Base-by-base conservation (phyloP, 805 yeast species). In the Zygoascus tannicola region DNA sequence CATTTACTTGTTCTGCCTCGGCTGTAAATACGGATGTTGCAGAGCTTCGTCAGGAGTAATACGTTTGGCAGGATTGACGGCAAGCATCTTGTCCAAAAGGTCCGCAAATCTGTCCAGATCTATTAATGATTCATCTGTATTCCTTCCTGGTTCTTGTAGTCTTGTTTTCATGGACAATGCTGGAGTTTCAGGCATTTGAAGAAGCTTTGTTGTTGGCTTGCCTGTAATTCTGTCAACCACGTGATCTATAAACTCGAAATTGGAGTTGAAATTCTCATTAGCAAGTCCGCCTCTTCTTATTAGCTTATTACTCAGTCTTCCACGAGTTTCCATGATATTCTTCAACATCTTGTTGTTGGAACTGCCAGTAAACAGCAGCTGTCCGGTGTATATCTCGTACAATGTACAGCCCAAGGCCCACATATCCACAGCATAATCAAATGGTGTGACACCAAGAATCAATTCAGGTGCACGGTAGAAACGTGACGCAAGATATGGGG, bases 351-450 rank as follows among this genome's bases (percentile, higher is more conserved):
- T 92, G 47, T 87, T 94, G 63, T 87, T 90, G 35, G 90, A 80
- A 14, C 83, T 77, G 35, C 96, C 97, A 12, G 95, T 88, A 60
- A 87, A 87, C 44, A 87, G 66, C 1, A 95, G 92, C 57, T 83
- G 80, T 21, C 96, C 92, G 5, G 94, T 82, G 60, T 86, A 85
- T 85, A 87, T 82, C 58, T 87, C 97, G 5, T 90, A 94, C 51
- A 87, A 73, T 22, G 88, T 85, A 66, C 96, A 87, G 4, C 95
- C 97, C 22, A 90, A 84, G 8, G 95, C 83, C 97, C 97, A 87
- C 70, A 87, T 85, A 60, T 87, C 97, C 44, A 88, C 85, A 3
- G 94, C 55, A 38, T 48, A 56, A 30, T 50, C 56, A 67, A 81
- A 82, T 28, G 76, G 65, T 10, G 22, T 20, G 8, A 82, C 74